A percentile compares a stretch with the other conserved stretches of the same genome.
These are phyloP conservation scores for Scalesia atractyloides DNA, from an alignment of 129 eudicot species.

Conservation along the genomic window DNA sequence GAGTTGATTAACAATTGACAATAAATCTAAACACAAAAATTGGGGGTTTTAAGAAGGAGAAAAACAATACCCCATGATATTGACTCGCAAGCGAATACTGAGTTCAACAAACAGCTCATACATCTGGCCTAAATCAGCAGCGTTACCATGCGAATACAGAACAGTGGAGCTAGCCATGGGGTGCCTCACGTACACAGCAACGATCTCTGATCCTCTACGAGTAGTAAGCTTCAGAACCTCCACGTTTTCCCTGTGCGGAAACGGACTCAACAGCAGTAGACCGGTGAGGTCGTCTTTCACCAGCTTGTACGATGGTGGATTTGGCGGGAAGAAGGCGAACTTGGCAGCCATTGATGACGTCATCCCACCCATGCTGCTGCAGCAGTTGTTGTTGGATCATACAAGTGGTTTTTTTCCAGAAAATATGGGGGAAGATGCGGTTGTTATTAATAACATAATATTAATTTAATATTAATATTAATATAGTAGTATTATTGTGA, in stretches of 20 bases:
- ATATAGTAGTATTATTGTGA: too few species aligned
- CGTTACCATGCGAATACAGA: constrained; percentile 86
- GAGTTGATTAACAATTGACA: not conserved
- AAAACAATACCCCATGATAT: constrained; percentile 65
- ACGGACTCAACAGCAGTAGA: constrained; percentile 60
- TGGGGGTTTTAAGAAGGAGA: not conserved
- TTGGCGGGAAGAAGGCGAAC: constrained; percentile 94
- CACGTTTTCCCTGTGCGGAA: constrained; percentile 87
- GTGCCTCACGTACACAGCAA: constrained; percentile 65
- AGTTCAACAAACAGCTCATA: constrained; percentile 78
- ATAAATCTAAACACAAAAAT: not conserved
- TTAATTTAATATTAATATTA: too few species aligned
- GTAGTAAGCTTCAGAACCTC: constrained; percentile 67
- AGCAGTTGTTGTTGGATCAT: not conserved
- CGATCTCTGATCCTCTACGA: constrained; percentile 68
- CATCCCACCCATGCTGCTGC: constrained; percentile 79
- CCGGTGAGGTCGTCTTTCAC: constrained; percentile 70
- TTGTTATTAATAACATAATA: not conserved
- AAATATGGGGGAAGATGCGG: constrained; percentile 8
- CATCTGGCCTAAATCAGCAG: constrained; percentile 96
- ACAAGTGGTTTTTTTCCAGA: not conserved
- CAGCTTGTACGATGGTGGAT: constrained; percentile 81
- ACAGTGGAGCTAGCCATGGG: constrained; percentile 81
- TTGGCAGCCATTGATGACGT: constrained; percentile 98
- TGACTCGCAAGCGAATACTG: constrained; percentile 74